Base-by-base conservation (phyloP, 2,329 filamentous ascomycete species). In the Incumbomyces lentus region DNA sequence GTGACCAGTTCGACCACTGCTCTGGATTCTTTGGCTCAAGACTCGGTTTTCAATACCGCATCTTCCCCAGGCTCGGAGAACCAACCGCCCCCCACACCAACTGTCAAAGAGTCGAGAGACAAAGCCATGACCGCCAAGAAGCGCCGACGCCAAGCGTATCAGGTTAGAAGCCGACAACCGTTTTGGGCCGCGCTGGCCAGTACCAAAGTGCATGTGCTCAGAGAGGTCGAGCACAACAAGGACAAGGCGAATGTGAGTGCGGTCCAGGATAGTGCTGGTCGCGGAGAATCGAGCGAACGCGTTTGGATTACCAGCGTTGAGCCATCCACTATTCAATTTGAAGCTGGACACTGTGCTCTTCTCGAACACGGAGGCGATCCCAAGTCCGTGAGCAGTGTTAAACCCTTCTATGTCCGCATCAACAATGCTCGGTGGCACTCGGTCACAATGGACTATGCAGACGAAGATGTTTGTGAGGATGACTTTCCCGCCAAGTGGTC, bases 191-290 rank as follows among this genome's bases (percentile, higher is more conserved):
- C 89, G 40, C 77, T 95, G 57, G 89, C 89, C 43, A 95, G 87
- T 68, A 95, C 89, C 61, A 95, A 95, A 73, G 89, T 95, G 62
- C 90, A 92, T 58, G 87, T 95, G 68, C 82, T 93, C 61, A 92
- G 94, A 69, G 89, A 88, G 66, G 86, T 86, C 58, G 84, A 88
- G 67, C 78, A 93, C 62, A 90, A 85, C 66, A 70, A 76, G 55
- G 65, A 63, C 44, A 51, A 54, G 16, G 52, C 53, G 26, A 49
- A 46, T 31, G 39, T 52, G 11, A 49, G 43, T 8, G 47, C 47
- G 35, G 52, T 47, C 32, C 48, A 51, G 44, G 48, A 53, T 26
- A 47, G 38, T 34, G 49, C 50, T 12, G 49, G 47, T 36, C 51
- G 53, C 55, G 62, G 63, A 43, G 56, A 64, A 39, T 65, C 68